Evolutionary conservation across 2,329 filamentous ascomycete genomes (phyloP).

Genomic region (Cordyceps fumosorosea): DNA sequence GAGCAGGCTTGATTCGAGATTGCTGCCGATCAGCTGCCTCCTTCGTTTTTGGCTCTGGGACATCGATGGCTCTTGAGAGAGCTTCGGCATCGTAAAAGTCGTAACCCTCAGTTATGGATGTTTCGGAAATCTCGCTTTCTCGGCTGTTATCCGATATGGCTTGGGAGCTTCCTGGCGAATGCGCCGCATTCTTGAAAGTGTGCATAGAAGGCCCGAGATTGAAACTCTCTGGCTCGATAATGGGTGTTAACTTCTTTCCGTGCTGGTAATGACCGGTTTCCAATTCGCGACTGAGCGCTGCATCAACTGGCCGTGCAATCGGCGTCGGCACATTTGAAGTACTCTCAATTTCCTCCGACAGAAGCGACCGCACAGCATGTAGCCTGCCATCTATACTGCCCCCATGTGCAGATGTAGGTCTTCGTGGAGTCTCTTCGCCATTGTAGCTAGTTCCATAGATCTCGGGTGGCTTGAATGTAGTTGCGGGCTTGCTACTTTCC

Average conservation of each 20-base stretch:
- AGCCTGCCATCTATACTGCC: slow-evolving; percentile 27
- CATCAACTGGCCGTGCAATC: slow-evolving; percentile 44
- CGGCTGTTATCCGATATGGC: slow-evolving; percentile 46
- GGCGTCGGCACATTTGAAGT: slow-evolving; percentile 58
- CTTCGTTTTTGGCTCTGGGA: slow-evolving; percentile 37
- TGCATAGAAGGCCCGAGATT: slow-evolving; percentile 42
- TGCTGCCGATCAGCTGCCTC: slow-evolving; percentile 18
- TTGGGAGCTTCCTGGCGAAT: slow-evolving; percentile 43
- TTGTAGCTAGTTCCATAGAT: slow-evolving; percentile 21
- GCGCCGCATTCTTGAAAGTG: slow-evolving; percentile 28
- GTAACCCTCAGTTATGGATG: slow-evolving; percentile 54
- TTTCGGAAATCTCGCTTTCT: slow-evolving; percentile 39
- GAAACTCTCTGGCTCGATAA: slow-evolving; percentile 45
- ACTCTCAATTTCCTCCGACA: slow-evolving; percentile 52
- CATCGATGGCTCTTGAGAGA: slow-evolving; percentile 45
- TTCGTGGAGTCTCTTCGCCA: slow-evolving; percentile 34
- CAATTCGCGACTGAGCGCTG: slow-evolving; percentile 23
- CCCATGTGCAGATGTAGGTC: slow-evolving; percentile 20
- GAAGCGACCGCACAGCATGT: slow-evolving; percentile 36
- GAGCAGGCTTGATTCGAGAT: slow-evolving; percentile 20
- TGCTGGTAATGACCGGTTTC: slow-evolving; percentile 23
- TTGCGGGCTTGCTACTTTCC: slow-evolving; percentile 24
- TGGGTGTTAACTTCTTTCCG: slow-evolving; percentile 38
- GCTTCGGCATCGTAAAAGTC: slow-evolving; percentile 60
- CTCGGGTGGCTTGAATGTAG: slow-evolving; percentile 22